Base-by-base conservation (phyloP, 2,329 filamentous ascomycete genomes). In the Ophiocordyceps camponoti-leonardi region DNA sequence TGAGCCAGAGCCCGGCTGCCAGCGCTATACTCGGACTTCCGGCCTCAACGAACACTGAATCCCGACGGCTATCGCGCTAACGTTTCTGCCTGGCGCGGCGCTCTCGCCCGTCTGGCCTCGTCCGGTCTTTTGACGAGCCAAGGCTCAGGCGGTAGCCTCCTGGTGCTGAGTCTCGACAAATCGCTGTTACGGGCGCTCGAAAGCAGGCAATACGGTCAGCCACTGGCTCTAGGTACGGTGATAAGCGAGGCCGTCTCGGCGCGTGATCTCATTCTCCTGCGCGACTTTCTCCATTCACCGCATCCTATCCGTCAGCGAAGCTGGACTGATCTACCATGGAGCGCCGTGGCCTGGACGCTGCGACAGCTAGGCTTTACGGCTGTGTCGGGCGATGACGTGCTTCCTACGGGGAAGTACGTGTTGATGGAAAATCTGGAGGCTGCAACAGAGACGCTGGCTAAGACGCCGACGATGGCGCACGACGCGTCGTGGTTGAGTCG, bases 21-120 rank as follows among this genome's bases (percentile, higher is more conserved):
- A 13, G 88, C 86, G 6, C 77, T 94, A 42, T 94, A 93, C 65
- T 88, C 86, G 43, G 87, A 94, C 60, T 94, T 94, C 58, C 71
- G 77, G 35, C 64, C 76, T 6, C 86, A 90, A 53, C 73, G 73
- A 54, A 76, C 73, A 37, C 76, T 83, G 20, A 94, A 94, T 57
- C 85, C 86, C 1, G 86, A 93, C 60, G 86, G 86, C 55, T 94
- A 86, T 66, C 66, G 71, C 19, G 85, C 86, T 41, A 94, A 94
- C 59, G 69, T 86, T 40, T 66, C 73, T 7, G 84, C 86, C 45
- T 94, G 87, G 87, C 77, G 81, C 47, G 73, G 75, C 37, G 86
- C 79, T 2, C 71, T 94, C 40, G 72, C 76, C n/a, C 69, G 75
- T 44, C 82, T 86, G 1, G 71, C 80, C 0, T 69, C 76, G 49